These are phyloP conservation scores for Tremellales sp. DNA, from an alignment of 1,284 basidiomycete genomes.

Conservation along the genomic window DNA sequence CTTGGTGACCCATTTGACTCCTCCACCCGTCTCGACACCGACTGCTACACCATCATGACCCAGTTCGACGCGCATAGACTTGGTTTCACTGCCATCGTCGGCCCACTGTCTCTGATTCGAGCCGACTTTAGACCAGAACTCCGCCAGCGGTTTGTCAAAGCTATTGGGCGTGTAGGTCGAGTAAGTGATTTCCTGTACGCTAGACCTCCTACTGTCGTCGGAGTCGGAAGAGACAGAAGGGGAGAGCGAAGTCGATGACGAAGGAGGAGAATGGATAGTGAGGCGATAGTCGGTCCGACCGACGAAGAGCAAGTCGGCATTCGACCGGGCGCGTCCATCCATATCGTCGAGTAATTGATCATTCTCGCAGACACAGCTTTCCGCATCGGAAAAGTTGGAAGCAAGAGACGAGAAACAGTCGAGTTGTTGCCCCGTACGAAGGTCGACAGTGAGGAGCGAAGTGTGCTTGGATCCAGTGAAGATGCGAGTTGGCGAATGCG, in stretches of 20 bases:
- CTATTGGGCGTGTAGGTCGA: constrained; percentile 47
- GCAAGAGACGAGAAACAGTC: constrained; percentile 36
- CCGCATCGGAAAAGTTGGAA: constrained; percentile 22
- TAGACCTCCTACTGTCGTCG: constrained; percentile 7
- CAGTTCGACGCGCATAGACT: constrained; percentile 41
- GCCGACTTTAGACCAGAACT: constrained; percentile 41
- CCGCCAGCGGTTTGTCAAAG: constrained; percentile 42
- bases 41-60: constrained; percentile 42
- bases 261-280: constrained; percentile 32
- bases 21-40: constrained; percentile 39
- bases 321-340: constrained; percentile 26
- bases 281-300: constrained; percentile 45
- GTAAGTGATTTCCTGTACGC: constrained; percentile 41
- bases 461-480: constrained; percentile 48
- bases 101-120: constrained; percentile 20
- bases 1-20: constrained; percentile 33
- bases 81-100: constrained; percentile 19
- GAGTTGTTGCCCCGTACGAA: constrained; percentile 43
- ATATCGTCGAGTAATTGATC: constrained; percentile 38
- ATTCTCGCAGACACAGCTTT: constrained; percentile 28
- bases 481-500: constrained; percentile 40
- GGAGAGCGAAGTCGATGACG: constrained; percentile 10
- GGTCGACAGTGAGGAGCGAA: constrained; percentile 44
- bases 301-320: constrained; percentile 36
- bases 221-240: constrained; percentile 10